These are phyloP conservation scores for Rhizopus sp. DNA, from an alignment of 371 early-diverging fungal species.

Conservation along the genomic window DNA sequence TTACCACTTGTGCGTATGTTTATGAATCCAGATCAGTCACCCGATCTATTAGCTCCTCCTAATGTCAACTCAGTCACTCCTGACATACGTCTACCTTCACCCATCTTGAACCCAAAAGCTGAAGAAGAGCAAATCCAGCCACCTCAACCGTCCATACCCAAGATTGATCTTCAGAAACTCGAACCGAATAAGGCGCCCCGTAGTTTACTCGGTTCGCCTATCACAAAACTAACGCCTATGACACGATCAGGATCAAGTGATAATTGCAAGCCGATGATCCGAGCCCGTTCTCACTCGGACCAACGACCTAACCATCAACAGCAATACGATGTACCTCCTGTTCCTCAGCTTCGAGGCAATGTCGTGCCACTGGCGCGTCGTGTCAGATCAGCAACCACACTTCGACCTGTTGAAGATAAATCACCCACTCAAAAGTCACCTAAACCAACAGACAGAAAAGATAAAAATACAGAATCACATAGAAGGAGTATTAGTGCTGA, in stretches of 20 bases:
- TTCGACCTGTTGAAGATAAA: slow-evolving; percentile 33
- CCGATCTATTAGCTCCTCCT: slow-evolving; percentile 1
- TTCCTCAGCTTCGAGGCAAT: slow-evolving; percentile 11
- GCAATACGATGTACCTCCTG: slow-evolving; percentile 2
- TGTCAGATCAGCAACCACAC: slow-evolving; percentile 42
- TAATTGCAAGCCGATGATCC: slow-evolving; percentile 26
- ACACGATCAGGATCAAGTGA: slow-evolving; percentile 22
- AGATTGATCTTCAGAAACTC: neutral
- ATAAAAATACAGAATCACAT: slow-evolving; percentile 23
- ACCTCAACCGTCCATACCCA: neutral
- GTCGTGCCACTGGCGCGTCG: slow-evolving; percentile 33
- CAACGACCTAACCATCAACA: slow-evolving; percentile 20
- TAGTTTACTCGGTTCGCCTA: slow-evolving; percentile 17
- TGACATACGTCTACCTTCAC: neutral
- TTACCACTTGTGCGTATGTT: slow-evolving; percentile 47
- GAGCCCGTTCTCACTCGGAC: slow-evolving; percentile 47
- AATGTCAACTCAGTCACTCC: neutral
- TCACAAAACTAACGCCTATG: slow-evolving; percentile 31
- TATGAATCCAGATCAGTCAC: slow-evolving; percentile 26
- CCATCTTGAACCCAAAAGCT: neutral
- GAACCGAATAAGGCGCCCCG: slow-evolving; percentile 3
- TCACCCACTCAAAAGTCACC: slow-evolving; percentile 3
- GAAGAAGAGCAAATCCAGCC: neutral
- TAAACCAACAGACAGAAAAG: neutral
- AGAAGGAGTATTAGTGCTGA: slow-evolving; percentile 47